Conservation (phyloP, 2,329 filamentous ascomycete genomes). For the Diplocarpon rosae region DNA sequence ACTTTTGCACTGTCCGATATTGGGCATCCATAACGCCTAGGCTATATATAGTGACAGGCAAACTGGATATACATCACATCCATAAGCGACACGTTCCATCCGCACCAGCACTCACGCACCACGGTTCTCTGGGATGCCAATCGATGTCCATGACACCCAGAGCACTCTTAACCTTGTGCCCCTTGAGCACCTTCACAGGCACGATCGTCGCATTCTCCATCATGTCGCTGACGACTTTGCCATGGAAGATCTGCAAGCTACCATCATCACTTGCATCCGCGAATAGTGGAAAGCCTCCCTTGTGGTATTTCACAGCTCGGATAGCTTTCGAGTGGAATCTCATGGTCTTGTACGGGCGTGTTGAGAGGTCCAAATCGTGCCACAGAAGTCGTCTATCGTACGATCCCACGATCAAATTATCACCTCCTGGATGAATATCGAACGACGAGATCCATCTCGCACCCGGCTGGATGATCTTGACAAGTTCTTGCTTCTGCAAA, state of each 20-base stretch:
- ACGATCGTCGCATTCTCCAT: slow-evolving; percentile 97
- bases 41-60: slow-evolving; percentile 11
- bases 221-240: slow-evolving; percentile 85
- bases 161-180: slow-evolving; percentile 76
- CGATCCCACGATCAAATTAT: slow-evolving; percentile 87
- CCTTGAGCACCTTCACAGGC: slow-evolving; percentile 84
- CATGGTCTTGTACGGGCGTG: slow-evolving; percentile 88
- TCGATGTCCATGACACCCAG: slow-evolving; percentile 88
- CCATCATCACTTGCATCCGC: slow-evolving; percentile 94
- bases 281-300: slow-evolving; percentile 69
- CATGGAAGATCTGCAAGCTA: slow-evolving; percentile 90
- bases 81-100: slow-evolving; percentile 89
- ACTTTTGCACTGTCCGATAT: slow-evolving; percentile 6
- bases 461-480: slow-evolving; percentile 88
- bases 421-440: slow-evolving; percentile 83
- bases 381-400: slow-evolving; percentile 91
- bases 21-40: slow-evolving; percentile 15
- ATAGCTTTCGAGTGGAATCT: slow-evolving; percentile 91
- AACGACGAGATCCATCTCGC: slow-evolving; percentile 92
- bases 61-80: slow-evolving; percentile 40
- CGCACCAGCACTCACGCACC: slow-evolving; percentile 87
- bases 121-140: slow-evolving; percentile 91
- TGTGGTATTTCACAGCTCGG: slow-evolving; percentile 78
- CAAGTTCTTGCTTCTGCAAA: slow-evolving; percentile 76
- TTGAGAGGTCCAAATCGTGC: slow-evolving; percentile 92